Base-by-base conservation (phyloP, 2,329 filamentous ascomycete species). In the Fusarium sp. region DNA sequence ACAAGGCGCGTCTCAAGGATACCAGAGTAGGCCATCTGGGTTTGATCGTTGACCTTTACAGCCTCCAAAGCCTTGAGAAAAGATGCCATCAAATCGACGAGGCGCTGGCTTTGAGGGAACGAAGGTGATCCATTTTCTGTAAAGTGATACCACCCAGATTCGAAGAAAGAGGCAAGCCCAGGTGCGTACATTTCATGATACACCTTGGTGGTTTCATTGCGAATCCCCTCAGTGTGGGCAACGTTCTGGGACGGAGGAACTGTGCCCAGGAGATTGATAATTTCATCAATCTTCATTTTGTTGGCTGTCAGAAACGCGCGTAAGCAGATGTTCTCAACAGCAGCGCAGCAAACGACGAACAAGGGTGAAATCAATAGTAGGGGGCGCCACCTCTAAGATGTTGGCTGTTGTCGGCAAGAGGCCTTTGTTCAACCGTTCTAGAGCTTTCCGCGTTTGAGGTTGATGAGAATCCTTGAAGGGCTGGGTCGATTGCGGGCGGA, bases 131-230 rank as follows among this genome's bases (percentile, higher is more conserved):
- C 81, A 66, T 84, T 82, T 20, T 86, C 86, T 53, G 80, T 80
- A 54, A 87, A 85, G 68, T 85, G 89, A 83, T 94, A 98, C 95
- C 95, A 98, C 35, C 87, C 88, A 12, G 94, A 93, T 81, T 98
- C 95, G 71, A 97, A 89, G 71, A 96, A 92, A 56, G 89, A 88
- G 81, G 94, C 91, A 53, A 96, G 88, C 13, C 91, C 92, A 3
- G 88, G 89, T 8, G 91, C 92, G 81, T 96, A 97, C 73, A 94
- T 91, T 74, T 92, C 91, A 76, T 90, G 88, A 82, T 93, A 97
- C 22, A 96, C 82, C 70, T 89, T 89, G 72, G 90, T 91, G 66
- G 94, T 90, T 79, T 94, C 91, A 76, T 91, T 89, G 56, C 93
- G 78, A 28, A 82, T 83, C 39, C 86, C 85, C 66, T 88, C 81